Evolutionary conservation across 2,329 filamentous ascomycete species (phyloP), one percentile per base, ranked within the genome.

Genomic region (Penicillium hordei): DNA sequence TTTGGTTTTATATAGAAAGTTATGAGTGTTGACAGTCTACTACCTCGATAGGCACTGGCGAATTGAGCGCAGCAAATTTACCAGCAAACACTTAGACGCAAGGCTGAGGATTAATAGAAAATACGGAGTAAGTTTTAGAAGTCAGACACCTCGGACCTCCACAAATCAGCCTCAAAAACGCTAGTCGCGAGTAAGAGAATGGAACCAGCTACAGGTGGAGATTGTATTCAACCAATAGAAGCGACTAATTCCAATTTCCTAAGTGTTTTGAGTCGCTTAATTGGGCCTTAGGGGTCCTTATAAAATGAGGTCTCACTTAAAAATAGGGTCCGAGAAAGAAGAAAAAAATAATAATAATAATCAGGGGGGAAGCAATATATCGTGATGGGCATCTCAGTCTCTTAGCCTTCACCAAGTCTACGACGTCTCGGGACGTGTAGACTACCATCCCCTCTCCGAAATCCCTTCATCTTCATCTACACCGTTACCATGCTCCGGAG

Each of bases 301-400:
- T 21, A 23, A 51, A 10, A 51, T 27, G 42, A 46, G 44, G 53
- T 52, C 46, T 56, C 42, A 44, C 23, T 51, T 36, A 34, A 43
- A 49, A 53, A 53, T 53, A 53, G 39, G 10, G 25, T 3, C 3
- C 15, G 19, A 44, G 51, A 51, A 42, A 38, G 21, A 27, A 19
- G n/a, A n/a, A n/a, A n/a, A n/a, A n/a, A n/a, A n/a, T n/a, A n/a
- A 23, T 23, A 2, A 33, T 13, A 33, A 12, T 13, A 13, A 7
- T 36, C 40, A 52, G 39, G 39, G 27, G 39, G 27, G 40, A 21
- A 33, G 13, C 3, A 23, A 34, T 48, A n/a, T 48, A 48, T 34
- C 29, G 15, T 10, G 3, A 48, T 48, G 45, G 5, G 25, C 8
- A 17, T 48, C 15, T 34, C 15, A 34, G 19, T 17, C 31, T 17